phyloP scores from a whole-genome alignment of 2,329 filamentous ascomycete genomes.

The Sporothrix euskadiensis region DNA sequence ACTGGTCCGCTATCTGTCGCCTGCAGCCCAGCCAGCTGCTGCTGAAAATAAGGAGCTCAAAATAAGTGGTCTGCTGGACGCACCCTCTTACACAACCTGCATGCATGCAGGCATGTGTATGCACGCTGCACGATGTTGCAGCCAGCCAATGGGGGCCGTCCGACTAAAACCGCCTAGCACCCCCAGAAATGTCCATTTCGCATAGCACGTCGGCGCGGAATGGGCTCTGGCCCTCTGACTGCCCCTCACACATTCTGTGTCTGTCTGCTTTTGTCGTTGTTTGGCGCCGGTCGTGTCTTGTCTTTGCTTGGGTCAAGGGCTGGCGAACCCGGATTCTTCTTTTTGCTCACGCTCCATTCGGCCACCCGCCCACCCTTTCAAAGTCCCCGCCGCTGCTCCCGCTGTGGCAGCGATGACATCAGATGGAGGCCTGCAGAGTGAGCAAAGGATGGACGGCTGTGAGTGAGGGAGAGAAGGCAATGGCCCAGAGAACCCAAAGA shows the following conservation, averaged over 20 bases:
- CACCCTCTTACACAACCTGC: slow-evolving; percentile 30
- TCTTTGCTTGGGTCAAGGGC: not conserved
- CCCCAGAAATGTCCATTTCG: slow-evolving; percentile 16
- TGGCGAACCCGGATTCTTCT: not conserved
- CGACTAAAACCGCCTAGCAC: slow-evolving; percentile 34
- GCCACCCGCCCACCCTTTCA: slow-evolving; percentile 14
- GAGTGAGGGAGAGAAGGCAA: not conserved
- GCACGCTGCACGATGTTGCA: slow-evolving; percentile 27
- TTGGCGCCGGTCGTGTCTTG: not conserved
- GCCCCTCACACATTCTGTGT: not conserved
- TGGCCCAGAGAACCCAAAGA: not conserved
- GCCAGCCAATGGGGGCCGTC: slow-evolving; percentile 31
- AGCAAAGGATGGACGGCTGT: not conserved
- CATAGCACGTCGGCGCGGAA: slow-evolving; percentile 10
- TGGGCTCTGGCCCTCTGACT: not conserved
- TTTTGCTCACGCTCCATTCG: not conserved
- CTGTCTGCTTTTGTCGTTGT: slow-evolving; percentile 2
- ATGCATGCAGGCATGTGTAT: slow-evolving; percentile 29
- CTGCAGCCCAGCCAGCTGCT: slow-evolving; percentile 24
- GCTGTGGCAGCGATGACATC: slow-evolving; percentile 14
- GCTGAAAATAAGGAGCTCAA: slow-evolving; percentile 27
- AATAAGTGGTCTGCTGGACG: slow-evolving; percentile 28
- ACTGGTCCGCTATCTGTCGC: slow-evolving; percentile 19
- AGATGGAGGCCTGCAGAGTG: slow-evolving; percentile 10
- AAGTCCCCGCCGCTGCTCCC: not conserved